Conservation (phyloP, 129 eudicot species). For the Saussurea involucrata region DNA sequence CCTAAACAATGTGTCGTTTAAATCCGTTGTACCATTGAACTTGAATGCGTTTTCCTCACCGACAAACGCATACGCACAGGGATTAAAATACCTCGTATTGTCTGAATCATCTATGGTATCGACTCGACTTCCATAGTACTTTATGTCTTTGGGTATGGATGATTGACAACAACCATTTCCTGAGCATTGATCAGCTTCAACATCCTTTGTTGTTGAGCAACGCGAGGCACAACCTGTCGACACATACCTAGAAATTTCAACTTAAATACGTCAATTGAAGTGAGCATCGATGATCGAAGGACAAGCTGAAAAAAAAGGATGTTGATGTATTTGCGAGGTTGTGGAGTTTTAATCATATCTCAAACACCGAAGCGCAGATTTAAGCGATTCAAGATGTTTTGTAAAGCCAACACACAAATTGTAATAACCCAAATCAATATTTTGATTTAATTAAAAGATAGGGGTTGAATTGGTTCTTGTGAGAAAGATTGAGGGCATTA, state of each 20-base stretch:
- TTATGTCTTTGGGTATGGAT: conserved; percentile 30
- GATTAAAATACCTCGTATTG: conserved; percentile 11
- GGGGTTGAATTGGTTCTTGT: no score
- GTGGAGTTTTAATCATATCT: no score
- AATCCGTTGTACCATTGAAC: conserved; percentile 1
- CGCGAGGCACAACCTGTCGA: conserved; percentile 24
- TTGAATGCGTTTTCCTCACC: conserved; percentile 22
- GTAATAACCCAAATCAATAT: no score
- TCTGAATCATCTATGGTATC: background rate
- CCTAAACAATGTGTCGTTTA: background rate
- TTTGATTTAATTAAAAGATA: no score
- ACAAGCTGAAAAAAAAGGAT: no score
- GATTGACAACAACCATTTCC: conserved; percentile 54
- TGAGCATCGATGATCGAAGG: no score
- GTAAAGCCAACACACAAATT: no score
- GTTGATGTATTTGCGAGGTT: no score
- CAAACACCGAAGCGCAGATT: no score
- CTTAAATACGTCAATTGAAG: no score
- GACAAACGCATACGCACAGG: conserved; percentile 42
- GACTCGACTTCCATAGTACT: background rate
- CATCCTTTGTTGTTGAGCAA: background rate
- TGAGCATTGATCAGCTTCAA: conserved; percentile 25
- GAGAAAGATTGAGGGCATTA: no score
- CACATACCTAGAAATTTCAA: background rate
- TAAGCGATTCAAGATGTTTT: no score